A percentile compares a stretch with the other conserved stretches of the same genome.
These are phyloP conservation scores for Plasmodium sp. DNA, from an alignment of 169 alveolate species.

Conservation along the genomic window DNA sequence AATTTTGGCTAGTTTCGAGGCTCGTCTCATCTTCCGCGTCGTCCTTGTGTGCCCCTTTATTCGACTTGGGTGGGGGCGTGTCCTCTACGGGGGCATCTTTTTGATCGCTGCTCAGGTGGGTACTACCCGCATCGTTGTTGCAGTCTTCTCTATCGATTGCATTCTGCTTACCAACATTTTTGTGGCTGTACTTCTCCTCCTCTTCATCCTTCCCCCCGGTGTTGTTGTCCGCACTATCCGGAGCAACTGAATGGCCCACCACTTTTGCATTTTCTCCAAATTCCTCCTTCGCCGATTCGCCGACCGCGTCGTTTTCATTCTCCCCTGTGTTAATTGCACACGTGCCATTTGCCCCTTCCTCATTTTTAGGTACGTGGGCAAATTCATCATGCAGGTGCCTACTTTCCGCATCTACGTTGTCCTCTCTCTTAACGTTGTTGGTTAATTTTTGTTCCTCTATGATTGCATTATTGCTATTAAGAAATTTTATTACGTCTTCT, in stretches of 20 bases:
- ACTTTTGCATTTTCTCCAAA: not conserved
- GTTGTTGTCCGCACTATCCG: not conserved
- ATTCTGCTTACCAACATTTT: not conserved
- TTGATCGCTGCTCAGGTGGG: not conserved
- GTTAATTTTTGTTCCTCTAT: slow-evolving; percentile 77
- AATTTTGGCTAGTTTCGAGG: not conserved
- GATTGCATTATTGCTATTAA: slow-evolving; percentile 61
- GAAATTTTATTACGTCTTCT: slow-evolving; percentile 73
- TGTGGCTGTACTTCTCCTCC: not conserved
- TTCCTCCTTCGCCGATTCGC: not conserved
- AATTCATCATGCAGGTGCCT: not conserved
- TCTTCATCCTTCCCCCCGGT: not conserved
- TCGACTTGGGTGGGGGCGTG: not conserved
- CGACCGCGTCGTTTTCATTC: not conserved
- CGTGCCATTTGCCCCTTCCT: not conserved
- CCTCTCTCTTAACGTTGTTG: slow-evolving; percentile 32
- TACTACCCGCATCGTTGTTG: not conserved
- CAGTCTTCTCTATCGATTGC: not conserved
- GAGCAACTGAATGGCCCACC: not conserved
- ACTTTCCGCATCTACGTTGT: not conserved
- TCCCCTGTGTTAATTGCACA: not conserved
- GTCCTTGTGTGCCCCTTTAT: not conserved
- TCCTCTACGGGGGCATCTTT: not conserved
- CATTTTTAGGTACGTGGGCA: not conserved
- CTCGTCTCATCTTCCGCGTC: not conserved